Conservation (phyloP, 2,329 filamentous ascomycete genomes). For the Alternaria tenuissima region DNA sequence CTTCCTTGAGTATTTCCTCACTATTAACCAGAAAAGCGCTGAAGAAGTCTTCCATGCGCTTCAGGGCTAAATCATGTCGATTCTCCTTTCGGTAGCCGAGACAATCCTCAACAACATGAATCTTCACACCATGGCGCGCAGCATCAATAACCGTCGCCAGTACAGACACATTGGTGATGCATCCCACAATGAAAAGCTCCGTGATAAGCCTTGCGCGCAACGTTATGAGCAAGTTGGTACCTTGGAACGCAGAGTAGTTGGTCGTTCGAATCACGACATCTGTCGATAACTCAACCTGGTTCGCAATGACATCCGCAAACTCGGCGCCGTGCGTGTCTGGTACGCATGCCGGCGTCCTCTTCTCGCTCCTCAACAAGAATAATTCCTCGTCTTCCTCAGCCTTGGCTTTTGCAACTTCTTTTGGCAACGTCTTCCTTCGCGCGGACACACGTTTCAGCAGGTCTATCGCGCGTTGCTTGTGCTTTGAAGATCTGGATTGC, state of each 20-base stretch:
- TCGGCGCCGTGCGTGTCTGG: conserved; percentile 57
- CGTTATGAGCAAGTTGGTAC: conserved; percentile 75
- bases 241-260: conserved; percentile 87
- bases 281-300: conserved; percentile 57
- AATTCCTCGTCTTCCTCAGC: conserved; percentile 57
- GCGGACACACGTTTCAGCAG: conserved; percentile 49
- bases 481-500: conserved; percentile 46
- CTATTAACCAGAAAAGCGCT: conserved; percentile 73
- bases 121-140: conserved; percentile 83
- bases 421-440: conserved; percentile 37
- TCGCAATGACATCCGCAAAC: conserved; percentile 59
- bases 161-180: conserved; percentile 85
- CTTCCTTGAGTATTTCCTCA: conserved; percentile 63
- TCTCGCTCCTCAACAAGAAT: conserved; percentile 52
- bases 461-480: conserved; percentile 48
- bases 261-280: conserved; percentile 72
- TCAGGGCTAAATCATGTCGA: conserved; percentile 75
- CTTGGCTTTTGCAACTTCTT: conserved; percentile 36
- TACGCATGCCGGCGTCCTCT: conserved; percentile 53
- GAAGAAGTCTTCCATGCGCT: conserved; percentile 75
- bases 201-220: conserved; percentile 87
- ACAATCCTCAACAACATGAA: conserved; percentile 88
- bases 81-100: conserved; percentile 77
- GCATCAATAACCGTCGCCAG: conserved; percentile 93
- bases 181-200: conserved; percentile 87